Base-by-base conservation (phyloP, 495 filamentous ascomycete genomes). In the Amphirosellinia nigrospora region DNA sequence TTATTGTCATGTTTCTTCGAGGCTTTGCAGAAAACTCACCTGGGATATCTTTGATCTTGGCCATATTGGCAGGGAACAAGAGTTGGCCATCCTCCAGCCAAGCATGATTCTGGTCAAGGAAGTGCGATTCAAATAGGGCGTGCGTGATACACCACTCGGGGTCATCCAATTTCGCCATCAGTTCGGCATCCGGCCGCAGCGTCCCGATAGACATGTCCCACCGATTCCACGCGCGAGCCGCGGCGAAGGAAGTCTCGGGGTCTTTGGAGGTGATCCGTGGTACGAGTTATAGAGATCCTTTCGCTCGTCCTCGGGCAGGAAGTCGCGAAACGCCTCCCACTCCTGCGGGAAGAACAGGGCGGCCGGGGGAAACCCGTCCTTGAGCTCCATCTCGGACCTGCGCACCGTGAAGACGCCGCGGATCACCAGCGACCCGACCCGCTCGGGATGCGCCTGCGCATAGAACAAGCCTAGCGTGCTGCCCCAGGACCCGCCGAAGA, bases 401-500 rank as follows among this genome's bases (percentile, higher is more conserved):
- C 75, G 70, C 21, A 74, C 70, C 3, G 78, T 79, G 58, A 83
- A 84, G n/a, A 84, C 76, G 13, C 82, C 83, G 5, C 81, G 73
- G 13, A 85, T 9, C 7, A 71, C 69, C 46, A 71, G 52, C 26
- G 69, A 71, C 11, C 69, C 69, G 61, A 81, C 78, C 11, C 64
- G 64, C 2, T 81, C 77, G 3, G 84, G 82, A 48, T 82, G 74
- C 13, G 78, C 73, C 71, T 84, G 72, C 8, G 84, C 73, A 70
- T 85, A 85, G 45, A 78, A 72, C 16, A 86, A 72, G 0, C 81
- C 73, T 11, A 86, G 78, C 1, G 82, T 81, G 2, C 79, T 79
- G 59, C 84, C 84, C 84, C 84, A 86, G 3, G 81, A 84, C 1
- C 84, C 84, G 59, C 84, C 84, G 70, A 83, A 86, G n/a, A 85